Evolutionary conservation across 1,284 basidiomycete species (phyloP), one percentile per base, ranked within the genome.

Genomic region (Boletellus sp.): DNA sequence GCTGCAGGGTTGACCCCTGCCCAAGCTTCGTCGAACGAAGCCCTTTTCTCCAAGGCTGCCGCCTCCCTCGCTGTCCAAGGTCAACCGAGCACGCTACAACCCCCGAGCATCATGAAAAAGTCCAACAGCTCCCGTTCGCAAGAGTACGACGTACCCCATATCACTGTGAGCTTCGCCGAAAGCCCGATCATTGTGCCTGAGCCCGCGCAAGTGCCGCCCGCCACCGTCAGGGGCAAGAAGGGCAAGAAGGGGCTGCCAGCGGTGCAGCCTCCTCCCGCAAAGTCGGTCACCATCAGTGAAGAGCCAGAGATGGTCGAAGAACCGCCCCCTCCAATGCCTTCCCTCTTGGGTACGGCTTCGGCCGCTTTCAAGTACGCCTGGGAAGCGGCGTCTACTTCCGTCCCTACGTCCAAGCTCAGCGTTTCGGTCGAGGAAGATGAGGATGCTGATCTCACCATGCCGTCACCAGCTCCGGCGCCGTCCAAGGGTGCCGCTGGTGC

Each of bases 61-160:
- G 55, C 67, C 5, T 30, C 36, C 26, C 32, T 62, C 24, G 21
- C 51, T 2, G n/a, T 50, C 21, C 56, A 55, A n/a, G 52, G 44
- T 26, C 64, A 42, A 40, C 50, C 55, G 50, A 48, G 2, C 47
- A 38, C 44, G 11, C 22, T 58, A 4, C 63, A 55, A 10, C 61
- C 56, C 5, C 55, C 67, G 1, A 57, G 54, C 43, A 49, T 52
- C 24, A 53, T 65, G 54, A 69, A 66, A 42, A 67, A 66, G 41
- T 61, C 57, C 15, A 55, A 47, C 35, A 63, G 66, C 32, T 38
- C 64, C 21, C 64, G 63, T 41, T 58, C 53, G 12, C 58, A 65
- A 15, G 65, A 69, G 33, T n/a, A 55, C 15, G 57, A 65, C 51
- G 28, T 65, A 43, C 64, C 64, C 35, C 58, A 58, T 2, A 67